Percentiles rank a stretch among this genome's conserved stretches.
These are phyloP conservation scores for Spergularia azorica DNA, from an alignment of 179 eudicot genomes.

Conservation along the genomic window DNA sequence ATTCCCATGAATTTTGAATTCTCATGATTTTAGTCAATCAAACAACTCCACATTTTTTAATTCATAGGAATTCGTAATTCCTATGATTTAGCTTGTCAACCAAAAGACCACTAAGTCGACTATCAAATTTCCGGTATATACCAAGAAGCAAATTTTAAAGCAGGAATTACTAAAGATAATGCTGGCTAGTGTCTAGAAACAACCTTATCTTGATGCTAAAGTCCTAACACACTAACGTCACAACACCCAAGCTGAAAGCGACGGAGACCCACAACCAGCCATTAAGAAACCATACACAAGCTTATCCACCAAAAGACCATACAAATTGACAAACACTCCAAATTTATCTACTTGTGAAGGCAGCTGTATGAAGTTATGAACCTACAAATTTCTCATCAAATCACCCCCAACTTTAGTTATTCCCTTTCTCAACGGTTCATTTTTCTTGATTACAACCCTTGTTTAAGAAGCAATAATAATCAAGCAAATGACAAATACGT, in stretches of 20 bases:
- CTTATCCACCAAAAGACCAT: background rate
- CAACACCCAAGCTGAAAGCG: slow-evolving; percentile 15
- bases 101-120: too few relatives aligned
- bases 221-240: slow-evolving; percentile 22
- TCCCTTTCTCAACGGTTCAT: too few relatives aligned
- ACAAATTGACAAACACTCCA: background rate
- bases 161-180: slow-evolving; percentile 1
- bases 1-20: too few relatives aligned
- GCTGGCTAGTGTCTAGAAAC: background rate
- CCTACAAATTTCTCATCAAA: background rate
- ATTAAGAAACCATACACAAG: slow-evolving; percentile 12
- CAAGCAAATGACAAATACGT: background rate
- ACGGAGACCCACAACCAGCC: slow-evolving; percentile 8
- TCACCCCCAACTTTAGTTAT: too few relatives aligned
- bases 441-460: background rate
- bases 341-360: background rate
- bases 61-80: too few relatives aligned
- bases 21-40: too few relatives aligned
- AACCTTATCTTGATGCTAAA: slow-evolving; percentile 15
- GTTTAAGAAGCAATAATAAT: background rate
- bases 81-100: too few relatives aligned
- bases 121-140: too few relatives aligned
- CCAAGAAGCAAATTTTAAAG: background rate
- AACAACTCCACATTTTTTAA: too few relatives aligned
- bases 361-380: background rate